A percentile compares a stretch with the other conserved stretches of the same genome.
Conservation (phyloP, 169 alveolate species). For the Plasmodium sp. region DNA sequence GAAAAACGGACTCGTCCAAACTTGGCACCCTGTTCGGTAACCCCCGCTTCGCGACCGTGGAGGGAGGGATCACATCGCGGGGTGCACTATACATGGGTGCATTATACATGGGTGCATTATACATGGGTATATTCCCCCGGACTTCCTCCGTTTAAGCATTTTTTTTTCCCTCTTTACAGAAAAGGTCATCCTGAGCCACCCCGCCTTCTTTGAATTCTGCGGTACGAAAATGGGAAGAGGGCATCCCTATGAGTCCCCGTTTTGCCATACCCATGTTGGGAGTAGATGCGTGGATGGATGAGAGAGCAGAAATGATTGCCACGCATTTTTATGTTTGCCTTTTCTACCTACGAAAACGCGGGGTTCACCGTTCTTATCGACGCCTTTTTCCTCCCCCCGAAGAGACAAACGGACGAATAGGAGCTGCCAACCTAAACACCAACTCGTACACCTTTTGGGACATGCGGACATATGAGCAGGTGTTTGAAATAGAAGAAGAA, state of each 20-base stretch:
- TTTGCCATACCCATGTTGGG: not conserved
- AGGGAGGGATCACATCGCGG: conserved; percentile 15
- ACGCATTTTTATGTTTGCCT: not conserved
- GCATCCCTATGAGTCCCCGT: not conserved
- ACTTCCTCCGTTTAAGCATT: not conserved
- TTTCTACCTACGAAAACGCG: not conserved
- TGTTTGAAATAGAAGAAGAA: conserved; percentile 68
- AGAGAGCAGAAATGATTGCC: not conserved
- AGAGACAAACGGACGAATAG: conserved; percentile 83
- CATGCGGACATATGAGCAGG: conserved; percentile 46
- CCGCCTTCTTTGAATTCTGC: conserved; percentile 86
- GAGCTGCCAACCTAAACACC: conserved; percentile 82
- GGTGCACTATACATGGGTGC: not conserved
- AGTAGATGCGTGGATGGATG: not conserved
- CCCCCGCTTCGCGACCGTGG: not conserved
- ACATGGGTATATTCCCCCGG: not conserved
- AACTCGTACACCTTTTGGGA: conserved; percentile 84
- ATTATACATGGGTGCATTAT: not conserved
- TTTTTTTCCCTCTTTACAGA: conserved; percentile 68
- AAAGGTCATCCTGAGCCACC: conserved; percentile 81
- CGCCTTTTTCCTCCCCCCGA: not conserved
- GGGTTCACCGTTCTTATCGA: not conserved
- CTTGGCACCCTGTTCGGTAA: conserved; percentile 59
- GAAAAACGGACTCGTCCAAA: conserved; percentile 50
- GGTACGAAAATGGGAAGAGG: conserved; percentile 59